phyloP scores from a whole-genome alignment of 441 rosid species.

The Adansonia grandidieri region DNA sequence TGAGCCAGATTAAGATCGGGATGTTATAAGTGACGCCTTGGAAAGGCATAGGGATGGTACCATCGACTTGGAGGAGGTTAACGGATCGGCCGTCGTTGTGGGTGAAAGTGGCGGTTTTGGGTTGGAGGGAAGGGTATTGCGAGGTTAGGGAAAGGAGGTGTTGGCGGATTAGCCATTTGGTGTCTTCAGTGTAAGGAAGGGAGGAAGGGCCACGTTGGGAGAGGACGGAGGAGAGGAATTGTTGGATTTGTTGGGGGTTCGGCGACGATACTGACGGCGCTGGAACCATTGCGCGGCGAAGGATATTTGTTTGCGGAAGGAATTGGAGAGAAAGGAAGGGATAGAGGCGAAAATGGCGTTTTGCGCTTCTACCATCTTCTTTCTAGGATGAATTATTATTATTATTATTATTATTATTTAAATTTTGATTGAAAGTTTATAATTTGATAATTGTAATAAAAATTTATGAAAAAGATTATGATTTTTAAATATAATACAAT shows the following conservation, averaged over 20 bases:
- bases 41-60: conserved; percentile 84
- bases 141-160: conserved; percentile 72
- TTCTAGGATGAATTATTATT: background rate
- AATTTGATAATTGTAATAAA: too few species aligned
- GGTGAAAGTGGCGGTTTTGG: conserved; percentile 87
- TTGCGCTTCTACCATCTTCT: background rate
- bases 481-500: too few species aligned
- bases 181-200: conserved; percentile 79
- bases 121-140: conserved; percentile 74
- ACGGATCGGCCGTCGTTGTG: conserved; percentile 99
- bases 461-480: too few species aligned
- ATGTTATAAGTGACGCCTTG: conserved; percentile 89
- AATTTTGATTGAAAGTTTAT: too few species aligned
- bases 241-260: conserved; percentile 65
- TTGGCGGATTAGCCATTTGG: conserved; percentile 89
- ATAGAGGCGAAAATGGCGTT: background rate
- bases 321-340: background rate
- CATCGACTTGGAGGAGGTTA: conserved; percentile 91
- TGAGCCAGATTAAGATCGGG: conserved; percentile 85
- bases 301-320: background rate
- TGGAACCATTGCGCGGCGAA: conserved; percentile 42
- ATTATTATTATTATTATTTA: background rate
- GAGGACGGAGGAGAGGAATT: conserved; percentile 84
- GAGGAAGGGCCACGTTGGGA: conserved; percentile 85
- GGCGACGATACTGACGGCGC: conserved; percentile 40